Evolutionary conservation across 1,139 yeast genomes (phyloP).

Genomic region (Sugiyamaella novakii): DNA sequence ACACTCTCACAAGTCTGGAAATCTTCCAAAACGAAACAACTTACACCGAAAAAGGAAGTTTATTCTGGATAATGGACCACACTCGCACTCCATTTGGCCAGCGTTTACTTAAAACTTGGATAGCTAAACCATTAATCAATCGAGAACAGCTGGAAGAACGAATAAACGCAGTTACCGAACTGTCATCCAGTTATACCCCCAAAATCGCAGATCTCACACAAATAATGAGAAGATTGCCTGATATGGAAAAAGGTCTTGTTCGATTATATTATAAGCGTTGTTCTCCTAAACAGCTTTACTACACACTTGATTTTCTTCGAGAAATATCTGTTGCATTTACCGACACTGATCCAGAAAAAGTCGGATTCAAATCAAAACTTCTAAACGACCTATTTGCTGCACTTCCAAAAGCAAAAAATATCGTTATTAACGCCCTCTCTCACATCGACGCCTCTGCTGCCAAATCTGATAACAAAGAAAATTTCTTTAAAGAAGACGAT

Average conservation of each 20-base stretch:
- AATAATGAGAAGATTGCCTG: constrained; percentile 54
- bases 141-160: constrained; percentile 58
- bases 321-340: constrained; percentile 29
- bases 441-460: constrained; percentile 64
- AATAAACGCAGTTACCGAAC: constrained; percentile 62
- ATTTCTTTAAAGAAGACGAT: constrained; percentile 35
- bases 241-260: constrained; percentile 67
- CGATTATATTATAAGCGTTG: constrained; percentile 66
- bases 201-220: constrained; percentile 54
- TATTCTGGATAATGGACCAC: constrained; percentile 77
- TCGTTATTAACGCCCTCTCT: constrained; percentile 42
- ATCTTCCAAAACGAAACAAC: constrained; percentile 68
- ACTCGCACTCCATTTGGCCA: constrained; percentile 78
- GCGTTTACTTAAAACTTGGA: constrained; percentile 69
- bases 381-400: constrained; percentile 29
- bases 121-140: constrained; percentile 66
- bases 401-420: constrained; percentile 30
- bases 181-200: constrained; percentile 42
- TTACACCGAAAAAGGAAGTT: constrained; percentile 60
- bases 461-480: constrained; percentile 51
- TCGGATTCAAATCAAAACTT: constrained; percentile 30
- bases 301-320: constrained; percentile 50
- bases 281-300: constrained; percentile 65
- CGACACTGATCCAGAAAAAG: constrained; percentile 20
- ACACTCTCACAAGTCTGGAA: constrained; percentile 70